phyloP scores from a whole-genome alignment of 2,329 filamentous ascomycete species.

The Cladosporium velox region DNA sequence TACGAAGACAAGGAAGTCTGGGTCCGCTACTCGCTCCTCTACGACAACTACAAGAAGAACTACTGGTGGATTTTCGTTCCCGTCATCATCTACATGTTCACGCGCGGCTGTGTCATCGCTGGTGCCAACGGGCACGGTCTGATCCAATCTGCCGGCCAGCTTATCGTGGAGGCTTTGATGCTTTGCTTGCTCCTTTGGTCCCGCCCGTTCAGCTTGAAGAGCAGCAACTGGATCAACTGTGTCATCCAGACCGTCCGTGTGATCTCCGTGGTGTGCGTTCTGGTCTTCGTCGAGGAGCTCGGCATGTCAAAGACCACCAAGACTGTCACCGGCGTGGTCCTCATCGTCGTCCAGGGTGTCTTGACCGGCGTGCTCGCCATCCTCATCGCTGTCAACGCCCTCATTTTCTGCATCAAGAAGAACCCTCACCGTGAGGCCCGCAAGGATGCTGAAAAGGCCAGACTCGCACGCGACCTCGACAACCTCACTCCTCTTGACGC shows the following conservation, averaged over 20 bases:
- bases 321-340: constrained; percentile 87
- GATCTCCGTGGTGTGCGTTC: constrained; percentile 81
- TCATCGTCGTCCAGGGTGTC: constrained; percentile 87
- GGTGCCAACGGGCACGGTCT: constrained; percentile 83
- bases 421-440: constrained; percentile 88
- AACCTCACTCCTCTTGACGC: constrained; percentile 83
- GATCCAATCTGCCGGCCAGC: constrained; percentile 74
- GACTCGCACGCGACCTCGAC: constrained; percentile 74
- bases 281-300: constrained; percentile 92
- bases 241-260: constrained; percentile 86
- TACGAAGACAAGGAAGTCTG: constrained; percentile 89
- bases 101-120: constrained; percentile 82
- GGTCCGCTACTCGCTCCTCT: constrained; percentile 96
- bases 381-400: constrained; percentile 83
- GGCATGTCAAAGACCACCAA: constrained; percentile 88
- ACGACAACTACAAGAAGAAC: constrained; percentile 89
- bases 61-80: constrained; percentile 99
- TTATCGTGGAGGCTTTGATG: constrained; percentile 79
- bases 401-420: constrained; percentile 77
- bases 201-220: constrained; percentile 82
- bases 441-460: constrained; percentile 83
- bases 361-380: constrained; percentile 82
- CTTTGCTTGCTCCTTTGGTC: constrained; percentile 78
- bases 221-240: constrained; percentile 91
- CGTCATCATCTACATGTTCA: constrained; percentile 84